Conservation (phyloP, 108 stramenopile genomes). For the Asterionellopsis glacialis region DNA sequence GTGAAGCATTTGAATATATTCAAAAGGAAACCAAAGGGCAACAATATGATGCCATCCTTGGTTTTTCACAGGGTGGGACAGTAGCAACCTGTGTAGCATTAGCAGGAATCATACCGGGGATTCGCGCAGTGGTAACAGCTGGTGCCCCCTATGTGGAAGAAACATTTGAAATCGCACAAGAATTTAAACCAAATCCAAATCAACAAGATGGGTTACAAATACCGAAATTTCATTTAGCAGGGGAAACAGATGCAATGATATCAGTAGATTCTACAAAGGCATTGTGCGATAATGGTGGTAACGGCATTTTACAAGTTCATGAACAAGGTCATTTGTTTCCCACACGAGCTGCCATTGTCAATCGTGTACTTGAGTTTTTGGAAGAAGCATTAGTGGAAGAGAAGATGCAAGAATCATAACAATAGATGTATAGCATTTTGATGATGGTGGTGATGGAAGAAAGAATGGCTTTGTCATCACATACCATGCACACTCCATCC, state of each 20-base stretch:
- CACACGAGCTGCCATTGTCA: conserved; percentile 49
- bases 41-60: conserved; percentile 52
- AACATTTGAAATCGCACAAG: conserved; percentile 32
- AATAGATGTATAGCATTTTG: no score
- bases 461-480: no score
- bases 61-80: conserved; percentile 72
- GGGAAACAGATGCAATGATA: conserved; percentile 59
- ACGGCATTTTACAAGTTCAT: conserved; percentile 48
- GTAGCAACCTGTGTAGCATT: conserved; percentile 55
- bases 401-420: no score
- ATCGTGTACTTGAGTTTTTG: conserved; percentile 59
- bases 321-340: conserved; percentile 77
- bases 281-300: conserved; percentile 53
- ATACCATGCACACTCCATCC: no score
- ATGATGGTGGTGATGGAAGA: no score
- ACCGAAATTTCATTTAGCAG: conserved; percentile 72
- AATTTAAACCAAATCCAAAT: conserved; percentile 1
- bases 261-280: conserved; percentile 39
- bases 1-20: conserved; percentile 54
- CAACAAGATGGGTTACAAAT: conserved; percentile 27
- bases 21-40: conserved; percentile 19
- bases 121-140: conserved; percentile 59
- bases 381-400: conserved; percentile 9
- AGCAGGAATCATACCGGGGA: conserved; percentile 39
- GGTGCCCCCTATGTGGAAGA: conserved; percentile 59